Conservation (phyloP, 139 green algal species). For the Micromonas pusilla region DNA sequence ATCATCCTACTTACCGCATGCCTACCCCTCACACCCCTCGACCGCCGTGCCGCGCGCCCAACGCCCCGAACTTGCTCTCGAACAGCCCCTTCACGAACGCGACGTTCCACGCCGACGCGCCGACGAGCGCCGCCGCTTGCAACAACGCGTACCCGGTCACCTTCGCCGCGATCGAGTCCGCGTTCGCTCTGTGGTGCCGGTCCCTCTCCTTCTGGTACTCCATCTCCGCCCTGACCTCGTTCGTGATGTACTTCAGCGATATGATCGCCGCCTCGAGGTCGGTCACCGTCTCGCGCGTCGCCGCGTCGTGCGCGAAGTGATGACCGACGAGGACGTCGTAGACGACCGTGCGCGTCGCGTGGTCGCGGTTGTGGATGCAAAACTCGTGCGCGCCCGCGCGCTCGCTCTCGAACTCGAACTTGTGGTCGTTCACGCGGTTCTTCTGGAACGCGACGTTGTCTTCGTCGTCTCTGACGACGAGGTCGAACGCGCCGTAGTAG, state of each 20-base stretch:
- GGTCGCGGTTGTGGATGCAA: neutral
- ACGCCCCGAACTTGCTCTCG: neutral
- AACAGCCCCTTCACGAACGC: neutral
- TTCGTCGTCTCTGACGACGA: neutral
- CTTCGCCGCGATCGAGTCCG: neutral
- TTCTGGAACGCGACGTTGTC: neutral
- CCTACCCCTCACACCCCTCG: too few species aligned
- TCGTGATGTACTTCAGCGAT: neutral
- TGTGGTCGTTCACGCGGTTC: neutral
- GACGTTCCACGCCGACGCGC: neutral
- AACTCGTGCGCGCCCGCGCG: neutral
- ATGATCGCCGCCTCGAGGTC: neutral
- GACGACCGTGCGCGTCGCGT: neutral
- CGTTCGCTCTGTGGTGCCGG: neutral
- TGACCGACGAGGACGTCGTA: neutral
- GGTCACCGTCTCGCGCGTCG: neutral
- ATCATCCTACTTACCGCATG: too few species aligned
- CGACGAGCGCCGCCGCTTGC: neutral
- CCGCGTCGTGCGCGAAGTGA: neutral
- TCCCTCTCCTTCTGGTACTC: neutral
- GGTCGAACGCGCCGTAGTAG: neutral
- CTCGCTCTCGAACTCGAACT: neutral
- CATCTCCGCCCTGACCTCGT: neutral
- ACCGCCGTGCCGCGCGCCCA: too few species aligned
- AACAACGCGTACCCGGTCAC: neutral